Conservation (phyloP, 2,329 filamentous ascomycete genomes). For the Talaromyces sp. region DNA sequence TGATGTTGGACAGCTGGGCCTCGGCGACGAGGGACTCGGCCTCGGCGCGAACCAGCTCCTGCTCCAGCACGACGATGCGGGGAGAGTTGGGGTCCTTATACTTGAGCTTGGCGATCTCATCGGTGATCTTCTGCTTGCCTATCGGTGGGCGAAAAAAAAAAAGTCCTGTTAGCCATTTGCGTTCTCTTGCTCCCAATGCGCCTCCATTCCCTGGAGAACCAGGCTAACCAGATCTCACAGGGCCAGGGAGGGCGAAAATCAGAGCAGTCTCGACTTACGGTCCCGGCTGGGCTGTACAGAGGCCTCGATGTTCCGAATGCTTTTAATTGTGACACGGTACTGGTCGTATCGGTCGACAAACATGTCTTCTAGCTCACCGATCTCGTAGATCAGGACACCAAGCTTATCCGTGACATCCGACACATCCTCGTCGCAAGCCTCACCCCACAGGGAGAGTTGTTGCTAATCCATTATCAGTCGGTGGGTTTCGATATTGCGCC, state of each 20-base stretch:
- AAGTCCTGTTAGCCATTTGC: conserved; percentile 8
- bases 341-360: conserved; percentile 99
- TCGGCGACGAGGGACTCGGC: conserved; percentile 98
- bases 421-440: conserved; percentile 93
- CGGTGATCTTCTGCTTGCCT: conserved; percentile 99
- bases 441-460: conserved; percentile 98
- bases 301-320: conserved; percentile 97
- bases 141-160: neutral
- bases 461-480: conserved; percentile 59
- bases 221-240: too few species aligned
- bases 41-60: conserved; percentile 96
- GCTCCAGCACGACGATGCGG: conserved; percentile 95
- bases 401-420: conserved; percentile 99
- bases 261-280: conserved; percentile 61
- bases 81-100: conserved; percentile 99
- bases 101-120: conserved; percentile 97
- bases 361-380: conserved; percentile 96
- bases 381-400: conserved; percentile 95
- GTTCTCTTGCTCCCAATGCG: neutral
- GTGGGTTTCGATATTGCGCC: neutral
- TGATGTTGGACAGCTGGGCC: conserved; percentile 98
- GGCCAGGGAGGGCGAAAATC: conserved; percentile 14
- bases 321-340: conserved; percentile 99
- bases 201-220: neutral
- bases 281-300: conserved; percentile 98